Base-by-base conservation (phyloP, 2,329 filamentous ascomycete genomes). In the Aspergillus bombycis region DNA sequence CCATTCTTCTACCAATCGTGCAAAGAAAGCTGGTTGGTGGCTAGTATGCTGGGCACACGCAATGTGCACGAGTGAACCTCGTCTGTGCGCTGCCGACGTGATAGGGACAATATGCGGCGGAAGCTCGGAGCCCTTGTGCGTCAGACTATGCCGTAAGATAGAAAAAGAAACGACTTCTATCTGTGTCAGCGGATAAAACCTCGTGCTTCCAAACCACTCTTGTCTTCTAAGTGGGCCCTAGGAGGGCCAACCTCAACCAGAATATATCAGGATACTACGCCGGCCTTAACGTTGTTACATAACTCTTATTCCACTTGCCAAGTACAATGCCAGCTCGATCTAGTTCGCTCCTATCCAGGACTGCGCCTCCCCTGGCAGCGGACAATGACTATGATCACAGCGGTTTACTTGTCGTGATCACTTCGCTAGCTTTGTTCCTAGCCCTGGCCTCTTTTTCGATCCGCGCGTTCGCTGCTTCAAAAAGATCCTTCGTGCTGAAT, bases 331-430 rank as follows among this genome's bases (percentile, higher is more conserved):
- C 45, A 23, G 53, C 58, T 9, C 34, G 58, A n/a, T 57, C 63
- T n/a, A 26, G 48, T 11, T 9, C 59, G 1, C 64, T 71, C 11
- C 70, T 70, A 10, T 56, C 64, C 10, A 68, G 69, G 16, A 59
- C 73, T 10, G 69, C 72, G n/a, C 63, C 75, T 48, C 78, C 80
- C 4, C 69, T 81, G 38, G 73, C 75, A 21, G 68, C 70, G 53
- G 70, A 81, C 57, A 78, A 74, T 10, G 52, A 68, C n/a, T 68
- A 73, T 26, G 74, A 83, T 64, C 78, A 81, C 60, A 74, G 77
- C 48, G 80, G 79, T 16, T 64, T 81, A 26, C 70, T 83, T 21
- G 70, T 78, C 7, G 79, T 83, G 48, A 70, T 77, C 11, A 75
- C 80, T 8, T 73, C 76, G 0, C 66, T 82, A 16, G 72, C 74